phyloP scores from a whole-genome alignment of 2,329 filamentous ascomycete species.

The Aureobasidium sp. region DNA sequence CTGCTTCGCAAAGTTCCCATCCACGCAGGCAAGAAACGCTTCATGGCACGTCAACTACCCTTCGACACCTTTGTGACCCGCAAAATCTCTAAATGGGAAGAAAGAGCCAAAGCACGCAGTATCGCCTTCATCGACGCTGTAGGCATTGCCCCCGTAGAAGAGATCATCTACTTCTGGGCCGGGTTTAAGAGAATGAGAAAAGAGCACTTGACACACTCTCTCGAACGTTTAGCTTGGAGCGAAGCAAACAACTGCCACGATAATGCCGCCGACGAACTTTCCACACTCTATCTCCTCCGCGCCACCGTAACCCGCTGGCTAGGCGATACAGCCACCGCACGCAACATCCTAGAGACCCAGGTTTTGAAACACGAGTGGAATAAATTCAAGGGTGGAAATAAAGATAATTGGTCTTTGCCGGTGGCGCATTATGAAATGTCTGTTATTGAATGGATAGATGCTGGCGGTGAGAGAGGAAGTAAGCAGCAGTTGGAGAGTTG shows the following conservation, averaged over 20 bases:
- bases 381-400: constrained; percentile 50
- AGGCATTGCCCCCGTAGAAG: constrained; percentile 70
- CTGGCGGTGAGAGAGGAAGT: constrained; percentile 30
- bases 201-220: constrained; percentile 52
- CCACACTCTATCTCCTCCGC: constrained; percentile 57
- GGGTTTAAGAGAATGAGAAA: constrained; percentile 72
- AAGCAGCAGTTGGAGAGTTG: constrained; percentile 51
- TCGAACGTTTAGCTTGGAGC: constrained; percentile 37
- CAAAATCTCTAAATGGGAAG: constrained; percentile 84
- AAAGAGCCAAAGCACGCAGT: constrained; percentile 57
- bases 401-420: constrained; percentile 64
- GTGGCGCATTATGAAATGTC: constrained; percentile 81
- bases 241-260: constrained; percentile 48
- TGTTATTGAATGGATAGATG: constrained; percentile 68
- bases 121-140: constrained; percentile 70
- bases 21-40: constrained; percentile 73
- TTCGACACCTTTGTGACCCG: constrained; percentile 79
- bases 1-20: constrained; percentile 63
- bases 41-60: constrained; percentile 82
- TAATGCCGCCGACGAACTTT: constrained; percentile 51
- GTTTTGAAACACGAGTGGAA: constrained; percentile 52
- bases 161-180: constrained; percentile 94
- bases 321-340: constrained; percentile 51
- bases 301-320: constrained; percentile 59
- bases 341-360: constrained; percentile 50